These are phyloP conservation scores for Paramecium biaurelia DNA, from an alignment of 73 alveolate species.

Conservation along the genomic window DNA sequence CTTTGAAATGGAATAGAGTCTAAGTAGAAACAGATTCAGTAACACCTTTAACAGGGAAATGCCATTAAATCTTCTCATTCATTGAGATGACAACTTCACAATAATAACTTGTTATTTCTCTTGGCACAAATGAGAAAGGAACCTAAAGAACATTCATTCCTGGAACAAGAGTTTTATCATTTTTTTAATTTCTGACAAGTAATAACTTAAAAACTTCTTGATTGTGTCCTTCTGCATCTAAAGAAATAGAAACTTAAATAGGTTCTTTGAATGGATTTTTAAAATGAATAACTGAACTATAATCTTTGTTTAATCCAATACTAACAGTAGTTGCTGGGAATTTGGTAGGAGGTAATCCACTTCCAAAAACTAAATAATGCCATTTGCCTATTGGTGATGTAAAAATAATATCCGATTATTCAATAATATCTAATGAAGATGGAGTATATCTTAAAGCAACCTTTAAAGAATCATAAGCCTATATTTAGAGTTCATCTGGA, in stretches of 20 bases:
- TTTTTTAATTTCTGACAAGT: slow-evolving; percentile 82
- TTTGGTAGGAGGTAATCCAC: slow-evolving; percentile 97
- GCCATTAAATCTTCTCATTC: slow-evolving; percentile 65
- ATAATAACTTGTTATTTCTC: slow-evolving; percentile 91
- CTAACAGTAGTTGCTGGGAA: slow-evolving; percentile 95
- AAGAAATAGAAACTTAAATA: slow-evolving; percentile 68
- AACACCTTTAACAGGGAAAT: slow-evolving; percentile 62
- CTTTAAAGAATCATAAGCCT: slow-evolving; percentile 86
- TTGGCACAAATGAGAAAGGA: slow-evolving; percentile 86
- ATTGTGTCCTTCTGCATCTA: slow-evolving; percentile 84
- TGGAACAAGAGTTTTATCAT: slow-evolving; percentile 87
- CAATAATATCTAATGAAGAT: slow-evolving; percentile 85
- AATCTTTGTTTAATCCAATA: slow-evolving; percentile 92
- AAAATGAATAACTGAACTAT: slow-evolving; percentile 93
- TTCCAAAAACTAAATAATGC: slow-evolving; percentile 94
- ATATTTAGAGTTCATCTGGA: slow-evolving; percentile 89
- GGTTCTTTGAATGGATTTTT: slow-evolving; percentile 97
- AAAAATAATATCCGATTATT: slow-evolving; percentile 77
- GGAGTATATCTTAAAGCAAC: slow-evolving; percentile 93
- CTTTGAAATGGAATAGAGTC: slow-evolving; percentile 40
- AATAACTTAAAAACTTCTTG: slow-evolving; percentile 84
- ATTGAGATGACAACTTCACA: slow-evolving; percentile 91
- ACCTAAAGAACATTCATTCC: slow-evolving; percentile 90
- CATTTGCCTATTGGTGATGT: slow-evolving; percentile 94
- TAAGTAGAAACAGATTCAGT: slow-evolving; percentile 61